Evolutionary conservation across 176 grass and related monocot species (phyloP).

Genomic region (Carex kokanica): DNA sequence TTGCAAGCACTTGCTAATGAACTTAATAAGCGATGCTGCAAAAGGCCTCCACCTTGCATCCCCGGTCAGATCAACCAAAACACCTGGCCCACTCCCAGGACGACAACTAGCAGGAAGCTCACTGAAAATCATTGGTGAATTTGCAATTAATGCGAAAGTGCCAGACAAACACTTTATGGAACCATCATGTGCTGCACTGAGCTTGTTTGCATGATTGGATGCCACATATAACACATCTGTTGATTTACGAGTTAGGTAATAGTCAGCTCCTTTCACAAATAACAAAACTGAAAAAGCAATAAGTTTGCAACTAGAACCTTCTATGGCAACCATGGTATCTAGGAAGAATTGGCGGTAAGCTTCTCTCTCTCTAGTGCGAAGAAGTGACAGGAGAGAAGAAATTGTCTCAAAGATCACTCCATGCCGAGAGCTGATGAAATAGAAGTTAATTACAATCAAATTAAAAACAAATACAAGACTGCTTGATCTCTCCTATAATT

Average conservation of each 20-base stretch:
- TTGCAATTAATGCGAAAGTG: conserved; percentile 50
- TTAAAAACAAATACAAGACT: not conserved
- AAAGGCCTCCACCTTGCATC: conserved; percentile 56
- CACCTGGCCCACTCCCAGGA: conserved; percentile 56
- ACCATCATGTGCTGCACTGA: conserved; percentile 31
- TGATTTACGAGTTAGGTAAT: not conserved
- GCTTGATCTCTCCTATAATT: not conserved
- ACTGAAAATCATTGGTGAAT: conserved; percentile 56
- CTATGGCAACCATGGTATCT: conserved; percentile 62
- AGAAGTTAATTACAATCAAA: not conserved
- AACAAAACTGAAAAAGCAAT: not conserved
- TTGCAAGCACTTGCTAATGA: conserved; percentile 74
- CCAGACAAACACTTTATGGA: conserved; percentile 55
- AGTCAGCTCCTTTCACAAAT: not conserved
- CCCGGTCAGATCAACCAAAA: conserved; percentile 66
- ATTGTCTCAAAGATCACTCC: conserved; percentile 57
- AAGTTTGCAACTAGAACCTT: conserved; percentile 40
- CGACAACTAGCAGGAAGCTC: conserved; percentile 64
- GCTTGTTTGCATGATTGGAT: conserved; percentile 38
- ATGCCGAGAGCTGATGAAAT: conserved; percentile 45
- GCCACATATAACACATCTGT: conserved; percentile 65
- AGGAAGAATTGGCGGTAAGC: conserved; percentile 85
- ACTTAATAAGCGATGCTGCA: conserved; percentile 62
- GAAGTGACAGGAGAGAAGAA: conserved; percentile 76
- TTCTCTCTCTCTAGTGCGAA: conserved; percentile 76